Percentiles rank a stretch among this genome's conserved stretches.
Evolutionary conservation across 371 early-diverging fungal genomes (phyloP).

Genomic region (Rhizopus delemar): DNA sequence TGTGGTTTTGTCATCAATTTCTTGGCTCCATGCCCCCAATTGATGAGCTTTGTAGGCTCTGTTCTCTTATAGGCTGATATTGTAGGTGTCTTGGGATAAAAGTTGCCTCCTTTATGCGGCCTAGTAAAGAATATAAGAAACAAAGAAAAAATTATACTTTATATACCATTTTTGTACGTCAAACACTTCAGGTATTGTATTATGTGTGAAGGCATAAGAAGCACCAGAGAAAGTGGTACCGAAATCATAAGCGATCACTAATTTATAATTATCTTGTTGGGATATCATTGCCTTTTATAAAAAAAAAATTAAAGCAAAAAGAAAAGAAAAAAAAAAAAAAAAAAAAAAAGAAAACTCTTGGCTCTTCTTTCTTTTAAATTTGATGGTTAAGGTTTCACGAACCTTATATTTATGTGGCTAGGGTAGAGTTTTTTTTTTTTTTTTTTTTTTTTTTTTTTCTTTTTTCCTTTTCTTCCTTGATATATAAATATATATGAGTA

Average conservation of each 20-base stretch:
- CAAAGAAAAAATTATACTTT: neutral
- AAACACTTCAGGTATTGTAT: slow-evolving; percentile 45
- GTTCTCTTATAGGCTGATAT: slow-evolving; percentile 41
- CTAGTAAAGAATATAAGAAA: slow-evolving; percentile 22
- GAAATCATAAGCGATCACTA: slow-evolving; percentile 54
- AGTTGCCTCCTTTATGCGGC: slow-evolving; percentile 56
- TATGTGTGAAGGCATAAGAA: slow-evolving; percentile 59
- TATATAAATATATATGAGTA: slow-evolving; percentile 19
- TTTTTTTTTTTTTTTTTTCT: slow-evolving; percentile 4
- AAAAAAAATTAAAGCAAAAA: neutral
- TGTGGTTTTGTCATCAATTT: slow-evolving; percentile 50
- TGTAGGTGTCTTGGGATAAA: slow-evolving; percentile 57
- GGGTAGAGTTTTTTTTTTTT: neutral
- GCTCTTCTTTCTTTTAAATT: neutral
- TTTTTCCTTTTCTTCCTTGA: slow-evolving; percentile 3
- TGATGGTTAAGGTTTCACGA: neutral
- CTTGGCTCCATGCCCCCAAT: slow-evolving; percentile 61
- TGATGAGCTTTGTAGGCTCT: slow-evolving; percentile 35
- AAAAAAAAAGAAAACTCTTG: slow-evolving; percentile 1
- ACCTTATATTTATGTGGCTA: neutral
- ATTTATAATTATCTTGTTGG: slow-evolving; percentile 35
- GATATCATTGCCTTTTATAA: neutral
- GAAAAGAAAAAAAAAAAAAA: slow-evolving; percentile 1
- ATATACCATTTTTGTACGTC: slow-evolving; percentile 59
- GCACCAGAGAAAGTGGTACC: slow-evolving; percentile 58